phyloP scores from a whole-genome alignment of 306 rosid genomes.

The Pyrus communis region DNA sequence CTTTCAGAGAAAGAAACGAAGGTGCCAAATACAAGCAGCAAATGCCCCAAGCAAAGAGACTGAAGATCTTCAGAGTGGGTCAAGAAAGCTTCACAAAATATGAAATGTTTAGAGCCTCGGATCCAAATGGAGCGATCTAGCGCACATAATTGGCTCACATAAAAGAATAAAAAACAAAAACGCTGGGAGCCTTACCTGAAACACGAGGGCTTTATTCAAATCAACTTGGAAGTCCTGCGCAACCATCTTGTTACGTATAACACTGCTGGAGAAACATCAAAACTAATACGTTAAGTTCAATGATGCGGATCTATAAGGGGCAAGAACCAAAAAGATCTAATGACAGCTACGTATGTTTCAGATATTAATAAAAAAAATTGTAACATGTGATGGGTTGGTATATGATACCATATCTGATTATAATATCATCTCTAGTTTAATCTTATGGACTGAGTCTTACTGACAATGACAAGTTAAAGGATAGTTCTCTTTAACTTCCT shows the following conservation, averaged over 20 bases:
- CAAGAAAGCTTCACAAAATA: too few species aligned
- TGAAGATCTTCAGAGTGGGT: neutral
- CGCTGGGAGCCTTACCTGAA: slow-evolving; percentile 52
- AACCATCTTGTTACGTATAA: slow-evolving; percentile 55
- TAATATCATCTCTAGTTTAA: neutral
- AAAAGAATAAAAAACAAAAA: neutral
- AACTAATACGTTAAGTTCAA: neutral
- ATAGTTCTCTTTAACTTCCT: neutral
- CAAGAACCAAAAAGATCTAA: neutral
- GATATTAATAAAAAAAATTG: neutral
- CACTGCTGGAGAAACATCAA: slow-evolving; percentile 5
- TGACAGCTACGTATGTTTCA: neutral
- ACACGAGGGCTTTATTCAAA: slow-evolving; percentile 76
- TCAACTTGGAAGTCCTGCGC: slow-evolving; percentile 69
- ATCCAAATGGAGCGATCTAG: neutral
- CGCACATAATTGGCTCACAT: neutral
- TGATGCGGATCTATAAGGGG: neutral
- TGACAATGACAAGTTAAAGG: neutral
- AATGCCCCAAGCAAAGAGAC: neutral
- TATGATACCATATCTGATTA: neutral
- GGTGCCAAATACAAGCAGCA: neutral
- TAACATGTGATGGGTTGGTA: neutral
- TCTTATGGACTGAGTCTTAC: neutral
- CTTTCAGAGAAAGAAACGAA: neutral
- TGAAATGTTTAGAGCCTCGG: neutral